phyloP scores from a whole-genome alignment of 345 rosid genomes.

The Salix koriyanagi region DNA sequence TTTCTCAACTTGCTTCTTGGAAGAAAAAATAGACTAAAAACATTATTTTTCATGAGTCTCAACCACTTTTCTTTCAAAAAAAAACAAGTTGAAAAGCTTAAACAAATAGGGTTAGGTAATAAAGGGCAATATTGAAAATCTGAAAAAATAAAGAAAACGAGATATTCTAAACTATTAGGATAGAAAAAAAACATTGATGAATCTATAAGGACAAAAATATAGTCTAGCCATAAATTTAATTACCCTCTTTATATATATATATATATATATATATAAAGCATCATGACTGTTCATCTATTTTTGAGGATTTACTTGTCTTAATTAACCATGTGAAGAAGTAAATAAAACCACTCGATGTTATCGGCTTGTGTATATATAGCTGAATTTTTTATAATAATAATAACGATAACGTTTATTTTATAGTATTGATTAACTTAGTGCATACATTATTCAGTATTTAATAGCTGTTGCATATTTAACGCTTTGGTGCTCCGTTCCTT shows the following conservation, averaged over 20 bases:
- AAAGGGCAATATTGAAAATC: too few species aligned
- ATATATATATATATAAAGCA: background rate
- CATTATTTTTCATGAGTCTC: too few species aligned
- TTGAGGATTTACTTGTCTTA: background rate
- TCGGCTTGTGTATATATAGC: background rate
- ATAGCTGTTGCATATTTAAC: background rate
- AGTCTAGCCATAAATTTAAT: background rate
- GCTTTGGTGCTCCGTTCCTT: background rate
- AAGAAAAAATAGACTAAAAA: too few species aligned
- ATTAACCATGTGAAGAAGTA: conserved; percentile 1
- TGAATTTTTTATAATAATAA: background rate
- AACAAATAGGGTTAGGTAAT: too few species aligned
- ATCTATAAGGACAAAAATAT: background rate
- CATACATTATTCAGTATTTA: background rate
- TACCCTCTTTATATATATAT: too few species aligned
- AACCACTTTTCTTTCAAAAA: too few species aligned
- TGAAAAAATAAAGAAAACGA: too few species aligned
- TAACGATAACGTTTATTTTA: too few species aligned
- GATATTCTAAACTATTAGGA: too few species aligned
- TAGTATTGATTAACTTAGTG: background rate
- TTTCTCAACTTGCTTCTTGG: too few species aligned
- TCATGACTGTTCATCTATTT: background rate
- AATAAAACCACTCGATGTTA: background rate
- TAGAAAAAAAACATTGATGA: background rate
- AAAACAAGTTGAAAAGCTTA: too few species aligned